These are phyloP conservation scores for Aspergillus luchuensis DNA, from an alignment of 2,329 filamentous ascomycete species.

Conservation along the genomic window DNA sequence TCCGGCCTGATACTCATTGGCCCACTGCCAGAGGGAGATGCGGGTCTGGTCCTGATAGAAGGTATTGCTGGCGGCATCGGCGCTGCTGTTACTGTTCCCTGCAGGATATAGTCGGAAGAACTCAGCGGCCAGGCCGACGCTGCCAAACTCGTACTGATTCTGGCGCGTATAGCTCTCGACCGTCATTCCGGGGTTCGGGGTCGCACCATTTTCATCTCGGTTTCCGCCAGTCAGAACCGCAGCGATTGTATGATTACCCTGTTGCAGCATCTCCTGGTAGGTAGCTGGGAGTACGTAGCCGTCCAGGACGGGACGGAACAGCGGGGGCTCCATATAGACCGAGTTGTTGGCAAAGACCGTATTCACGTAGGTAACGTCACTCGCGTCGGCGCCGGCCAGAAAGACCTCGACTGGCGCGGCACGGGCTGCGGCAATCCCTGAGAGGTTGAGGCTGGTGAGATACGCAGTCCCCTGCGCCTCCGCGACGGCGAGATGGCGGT, in stretches of 20 bases:
- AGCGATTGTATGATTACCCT: conserved; percentile 23
- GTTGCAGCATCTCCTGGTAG: conserved; percentile 23
- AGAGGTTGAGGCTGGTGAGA: conserved; percentile 42
- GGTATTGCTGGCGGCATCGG: conserved; percentile 21
- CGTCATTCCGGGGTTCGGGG: conserved; percentile 4
- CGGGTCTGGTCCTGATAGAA: conserved; percentile 27
- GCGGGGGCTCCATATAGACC: conserved; percentile 23
- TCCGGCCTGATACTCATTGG: conserved; percentile 25
- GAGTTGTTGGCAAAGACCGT: conserved; percentile 25
- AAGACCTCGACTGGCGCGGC: conserved; percentile 39
- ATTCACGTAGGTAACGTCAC: conserved; percentile 23
- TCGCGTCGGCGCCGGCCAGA: conserved; percentile 24
- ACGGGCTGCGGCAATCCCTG: conserved; percentile 44
- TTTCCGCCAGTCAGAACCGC: conserved; percentile 35
- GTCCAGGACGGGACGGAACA: conserved; percentile 31
- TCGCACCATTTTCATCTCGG: conserved; percentile 27
- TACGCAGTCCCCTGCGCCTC: conserved; percentile 32
- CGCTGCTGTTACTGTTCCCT: neutral
- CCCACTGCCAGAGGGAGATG: conserved; percentile 29
- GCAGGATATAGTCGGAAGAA: conserved; percentile 28
- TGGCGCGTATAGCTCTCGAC: conserved; percentile 17
- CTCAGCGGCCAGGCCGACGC: conserved; percentile 10
- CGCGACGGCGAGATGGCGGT: conserved; percentile 26
- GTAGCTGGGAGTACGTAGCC: conserved; percentile 29
- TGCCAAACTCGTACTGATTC: conserved; percentile 23